These are phyloP conservation scores for Peribolospora baueri DNA, from an alignment of 768 basidiomycete species.

Conservation along the genomic window DNA sequence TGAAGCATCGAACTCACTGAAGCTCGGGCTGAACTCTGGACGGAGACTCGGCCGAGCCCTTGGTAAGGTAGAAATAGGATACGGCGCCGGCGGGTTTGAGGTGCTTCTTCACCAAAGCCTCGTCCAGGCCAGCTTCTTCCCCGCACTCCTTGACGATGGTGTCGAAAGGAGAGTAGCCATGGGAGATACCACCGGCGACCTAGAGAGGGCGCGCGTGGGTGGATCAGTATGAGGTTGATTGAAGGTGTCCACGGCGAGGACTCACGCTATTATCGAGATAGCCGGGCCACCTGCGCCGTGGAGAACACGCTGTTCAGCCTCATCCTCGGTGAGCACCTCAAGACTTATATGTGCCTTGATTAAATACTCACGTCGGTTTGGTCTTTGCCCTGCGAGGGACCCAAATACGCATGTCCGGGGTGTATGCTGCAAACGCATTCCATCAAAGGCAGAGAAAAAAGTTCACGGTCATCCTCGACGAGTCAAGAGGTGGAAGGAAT, in stretches of 20 bases:
- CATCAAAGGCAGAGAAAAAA: neutral
- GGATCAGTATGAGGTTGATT: neutral
- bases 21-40: conserved; percentile 42
- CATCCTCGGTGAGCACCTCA: neutral
- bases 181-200: conserved; percentile 64
- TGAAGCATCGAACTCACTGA: neutral
- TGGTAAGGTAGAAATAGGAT: conserved; percentile 55
- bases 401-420: conserved; percentile 45
- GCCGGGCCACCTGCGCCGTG: conserved; percentile 42
- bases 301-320: neutral
- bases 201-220: conserved; percentile 2
- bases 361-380: conserved; percentile 56
- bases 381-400: conserved; percentile 60
- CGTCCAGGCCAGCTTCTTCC: conserved; percentile 70
- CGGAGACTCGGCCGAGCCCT: conserved; percentile 11
- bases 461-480: neutral
- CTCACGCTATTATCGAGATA: conserved; percentile 60
- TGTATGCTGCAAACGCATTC: conserved; percentile 25
- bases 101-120: conserved; percentile 35
- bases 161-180: conserved; percentile 46
- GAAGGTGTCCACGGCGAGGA: neutral
- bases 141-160: conserved; percentile 68
- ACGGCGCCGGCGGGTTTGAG: conserved; percentile 40
- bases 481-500: neutral
- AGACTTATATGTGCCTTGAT: neutral